Evolutionary conservation across 2,329 filamentous ascomycete species (phyloP).

Genomic region (Ascosphaera apis): DNA sequence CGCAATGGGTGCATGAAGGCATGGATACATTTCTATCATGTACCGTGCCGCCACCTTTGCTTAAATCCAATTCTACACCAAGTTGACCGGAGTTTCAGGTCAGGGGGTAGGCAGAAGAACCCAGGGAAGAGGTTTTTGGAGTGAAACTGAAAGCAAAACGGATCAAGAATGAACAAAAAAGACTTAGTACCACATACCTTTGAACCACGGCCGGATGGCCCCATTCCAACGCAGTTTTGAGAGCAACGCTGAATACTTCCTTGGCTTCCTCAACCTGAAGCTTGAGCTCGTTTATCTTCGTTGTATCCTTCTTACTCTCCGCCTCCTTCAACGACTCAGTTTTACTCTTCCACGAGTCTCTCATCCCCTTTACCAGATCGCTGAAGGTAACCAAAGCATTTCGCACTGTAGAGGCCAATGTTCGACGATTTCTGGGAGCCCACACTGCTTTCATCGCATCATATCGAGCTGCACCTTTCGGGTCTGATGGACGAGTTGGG

Average conservation of each 20-base stretch:
- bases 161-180: constrained; percentile 5
- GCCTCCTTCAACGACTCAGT: constrained; percentile 32
- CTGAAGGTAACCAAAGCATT: constrained; percentile 32
- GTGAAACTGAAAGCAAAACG: constrained; percentile 4
- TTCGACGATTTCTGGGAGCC: constrained; percentile 29
- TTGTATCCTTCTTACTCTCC: constrained; percentile 31
- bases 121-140: background rate
- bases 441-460: constrained; percentile 39
- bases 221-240: constrained; percentile 19
- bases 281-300: constrained; percentile 30
- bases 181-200: constrained; percentile 21
- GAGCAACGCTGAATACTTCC: constrained; percentile 30
- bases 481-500: constrained; percentile 26
- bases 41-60: background rate
- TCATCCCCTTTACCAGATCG: constrained; percentile 34
- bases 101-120: background rate
- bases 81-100: background rate
- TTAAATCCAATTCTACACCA: background rate
- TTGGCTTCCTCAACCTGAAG: constrained; percentile 34
- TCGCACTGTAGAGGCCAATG: constrained; percentile 29
- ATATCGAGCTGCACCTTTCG: constrained; percentile 30
- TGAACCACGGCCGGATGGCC: constrained; percentile 24
- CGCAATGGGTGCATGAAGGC: background rate
- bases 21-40: background rate
- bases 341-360: constrained; percentile 38